Evolutionary conservation across 495 filamentous ascomycete genomes (phyloP).

Genomic region (Entonaema liquescens): DNA sequence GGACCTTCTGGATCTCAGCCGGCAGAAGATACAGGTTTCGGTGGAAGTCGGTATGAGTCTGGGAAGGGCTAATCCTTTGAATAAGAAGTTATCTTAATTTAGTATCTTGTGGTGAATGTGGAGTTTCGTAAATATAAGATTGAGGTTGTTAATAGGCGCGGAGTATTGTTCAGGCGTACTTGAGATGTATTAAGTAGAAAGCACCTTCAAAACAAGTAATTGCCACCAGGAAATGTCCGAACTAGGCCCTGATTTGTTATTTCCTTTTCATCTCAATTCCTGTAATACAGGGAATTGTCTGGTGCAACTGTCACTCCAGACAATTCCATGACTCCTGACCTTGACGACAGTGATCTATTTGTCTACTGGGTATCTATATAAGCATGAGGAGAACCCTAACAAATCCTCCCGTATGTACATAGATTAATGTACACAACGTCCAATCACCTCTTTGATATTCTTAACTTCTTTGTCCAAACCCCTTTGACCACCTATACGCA

Average conservation of each 20-base stretch:
- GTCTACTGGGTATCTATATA: too few relatives aligned
- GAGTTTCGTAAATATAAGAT: not conserved
- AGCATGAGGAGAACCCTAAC: too few relatives aligned
- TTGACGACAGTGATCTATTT: too few relatives aligned
- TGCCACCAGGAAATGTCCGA: too few relatives aligned
- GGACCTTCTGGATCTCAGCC: conserved; percentile 57
- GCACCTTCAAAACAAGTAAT: too few relatives aligned
- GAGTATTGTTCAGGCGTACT: not conserved
- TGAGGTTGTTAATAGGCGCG: not conserved
- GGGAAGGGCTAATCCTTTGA: conserved; percentile 8
- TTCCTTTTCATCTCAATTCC: too few relatives aligned
- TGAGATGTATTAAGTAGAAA: too few relatives aligned
- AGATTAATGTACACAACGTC: not conserved
- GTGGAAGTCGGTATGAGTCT: conserved; percentile 26
- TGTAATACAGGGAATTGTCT: too few relatives aligned
- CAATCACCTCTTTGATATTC: not conserved
- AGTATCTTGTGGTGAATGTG: not conserved
- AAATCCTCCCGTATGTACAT: not conserved
- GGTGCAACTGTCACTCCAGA: too few relatives aligned
- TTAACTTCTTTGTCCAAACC: conserved; percentile 3
- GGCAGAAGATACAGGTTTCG: conserved; percentile 48
- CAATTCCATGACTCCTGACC: too few relatives aligned
- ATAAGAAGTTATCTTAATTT: conserved; percentile 7
- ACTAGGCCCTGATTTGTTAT: too few relatives aligned
- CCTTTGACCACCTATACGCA: conserved; percentile 5